Conservation (phyloP, 2,329 filamentous ascomycete species). For the Aspergillus sp. region DNA sequence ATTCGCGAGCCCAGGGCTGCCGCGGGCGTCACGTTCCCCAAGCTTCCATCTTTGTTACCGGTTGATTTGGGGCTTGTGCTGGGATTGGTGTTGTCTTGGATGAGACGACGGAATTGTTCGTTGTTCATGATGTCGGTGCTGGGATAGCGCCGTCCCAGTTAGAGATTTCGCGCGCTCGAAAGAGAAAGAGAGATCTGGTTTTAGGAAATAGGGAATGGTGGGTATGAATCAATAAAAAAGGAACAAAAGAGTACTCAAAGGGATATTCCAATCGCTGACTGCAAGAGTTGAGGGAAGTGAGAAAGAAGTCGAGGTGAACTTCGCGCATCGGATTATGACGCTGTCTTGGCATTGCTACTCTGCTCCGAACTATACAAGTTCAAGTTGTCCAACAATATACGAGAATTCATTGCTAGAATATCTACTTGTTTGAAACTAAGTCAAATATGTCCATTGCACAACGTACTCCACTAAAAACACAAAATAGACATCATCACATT, state of each 20-base stretch:
- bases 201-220: too few relatives aligned
- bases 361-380: background rate
- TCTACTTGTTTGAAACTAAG: constrained; percentile 1
- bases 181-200: too few relatives aligned
- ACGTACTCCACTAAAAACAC: background rate
- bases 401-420: background rate
- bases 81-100: constrained; percentile 48
- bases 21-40: constrained; percentile 41
- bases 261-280: background rate
- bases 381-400: background rate
- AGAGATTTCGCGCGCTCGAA: too few relatives aligned
- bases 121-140: constrained; percentile 67
- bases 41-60: constrained; percentile 18
- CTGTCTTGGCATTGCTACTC: constrained; percentile 14
- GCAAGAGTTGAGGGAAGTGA: background rate
- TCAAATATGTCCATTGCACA: background rate
- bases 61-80: constrained; percentile 11
- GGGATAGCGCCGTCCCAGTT: background rate
- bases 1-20: constrained; percentile 66
- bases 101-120: constrained; percentile 79
- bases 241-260: background rate
- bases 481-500: background rate
- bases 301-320: background rate
- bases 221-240: too few relatives aligned
- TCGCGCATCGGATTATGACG: background rate